phyloP scores from a whole-genome alignment of 345 rosid genomes.

The Garcia nutans region DNA sequence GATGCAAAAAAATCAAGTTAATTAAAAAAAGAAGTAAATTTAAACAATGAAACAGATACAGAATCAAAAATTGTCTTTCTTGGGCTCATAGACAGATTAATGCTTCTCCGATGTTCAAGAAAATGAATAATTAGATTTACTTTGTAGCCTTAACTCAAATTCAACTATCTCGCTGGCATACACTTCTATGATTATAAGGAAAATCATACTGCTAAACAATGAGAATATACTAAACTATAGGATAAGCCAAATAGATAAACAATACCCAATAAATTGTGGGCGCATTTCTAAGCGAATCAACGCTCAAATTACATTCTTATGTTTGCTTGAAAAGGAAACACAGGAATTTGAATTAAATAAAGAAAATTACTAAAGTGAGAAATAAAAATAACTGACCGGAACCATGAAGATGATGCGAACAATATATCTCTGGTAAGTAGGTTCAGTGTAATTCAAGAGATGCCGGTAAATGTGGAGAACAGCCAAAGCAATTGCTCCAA shows the following conservation, averaged over 20 bases:
- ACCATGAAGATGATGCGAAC: conserved; percentile 98
- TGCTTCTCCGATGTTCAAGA: not conserved
- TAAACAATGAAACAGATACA: not conserved
- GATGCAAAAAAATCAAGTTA: not conserved
- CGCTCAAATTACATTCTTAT: not conserved
- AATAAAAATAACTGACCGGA: conserved; percentile 54
- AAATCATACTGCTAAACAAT: not conserved
- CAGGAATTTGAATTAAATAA: not conserved
- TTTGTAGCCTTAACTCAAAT: not conserved
- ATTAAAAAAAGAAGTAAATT: too few relatives aligned
- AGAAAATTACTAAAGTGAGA: not conserved
- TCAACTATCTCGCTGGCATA: not conserved
- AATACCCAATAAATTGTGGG: not conserved
- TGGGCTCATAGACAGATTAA: not conserved
- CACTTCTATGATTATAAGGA: not conserved
- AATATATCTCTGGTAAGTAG: conserved; percentile 89
- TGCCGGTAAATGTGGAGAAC: conserved; percentile 79
- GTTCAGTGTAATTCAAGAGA: conserved; percentile 85
- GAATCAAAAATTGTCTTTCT: not conserved
- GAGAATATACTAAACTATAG: not conserved
- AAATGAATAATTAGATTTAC: too few relatives aligned
- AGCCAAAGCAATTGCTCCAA: conserved; percentile 70
- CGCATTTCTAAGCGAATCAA: not conserved
- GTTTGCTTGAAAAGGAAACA: not conserved
- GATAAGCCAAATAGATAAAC: not conserved